Evolutionary conservation across 805 yeast species (phyloP), one percentile per base, ranked within the genome.

Genomic region (Wickerhamomyces queroliae): DNA sequence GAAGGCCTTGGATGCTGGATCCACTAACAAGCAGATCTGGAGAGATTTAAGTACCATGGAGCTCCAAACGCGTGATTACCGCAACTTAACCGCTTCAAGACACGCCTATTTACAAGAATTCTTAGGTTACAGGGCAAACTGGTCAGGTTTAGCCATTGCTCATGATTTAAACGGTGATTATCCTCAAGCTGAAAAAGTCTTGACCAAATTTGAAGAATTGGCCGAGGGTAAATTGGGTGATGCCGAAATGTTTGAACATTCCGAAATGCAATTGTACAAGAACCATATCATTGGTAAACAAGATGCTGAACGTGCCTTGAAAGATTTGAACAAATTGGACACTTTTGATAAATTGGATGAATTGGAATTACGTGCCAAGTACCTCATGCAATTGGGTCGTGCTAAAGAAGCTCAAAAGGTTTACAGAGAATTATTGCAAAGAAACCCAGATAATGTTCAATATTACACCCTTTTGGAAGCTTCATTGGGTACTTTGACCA

Each of bases 111-210:
- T 93, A 60, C 85, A 83, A 51, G 72, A 74, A 20, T 81, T 75
- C 50, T 79, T 93, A 10, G 95, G 95, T 0, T 85, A 78, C 57
- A 74, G 96, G 47, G 89, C 91, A 45, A 85, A 87, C 56, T 90
- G 96, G 96, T 84, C 95, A 2, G 81, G 83, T 0, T 70, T 84
- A 37, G 96, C 95, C 1, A 71, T 88, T 32, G 95, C 97, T 1
- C 87, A 83, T 56, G 86, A 85, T 59, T 67, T 90, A 56, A 76
- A 76, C 57, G 73, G 75, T 20, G 86, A 89, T 53, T 74, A 70
- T 53, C 67, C 66, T 27, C 76, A 76, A 19, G 91, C 96, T 7
- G 80, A 81, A 40, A 74, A 74, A 40, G 84, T 91, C 2, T 70
- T 90, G 50, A 56, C 74, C 17, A 80, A 83, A 51, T 87, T 86